Evolutionary conservation across 495 filamentous ascomycete genomes (phyloP), one percentile per base, ranked within the genome.

Genomic region (Podospora fimiseda): DNA sequence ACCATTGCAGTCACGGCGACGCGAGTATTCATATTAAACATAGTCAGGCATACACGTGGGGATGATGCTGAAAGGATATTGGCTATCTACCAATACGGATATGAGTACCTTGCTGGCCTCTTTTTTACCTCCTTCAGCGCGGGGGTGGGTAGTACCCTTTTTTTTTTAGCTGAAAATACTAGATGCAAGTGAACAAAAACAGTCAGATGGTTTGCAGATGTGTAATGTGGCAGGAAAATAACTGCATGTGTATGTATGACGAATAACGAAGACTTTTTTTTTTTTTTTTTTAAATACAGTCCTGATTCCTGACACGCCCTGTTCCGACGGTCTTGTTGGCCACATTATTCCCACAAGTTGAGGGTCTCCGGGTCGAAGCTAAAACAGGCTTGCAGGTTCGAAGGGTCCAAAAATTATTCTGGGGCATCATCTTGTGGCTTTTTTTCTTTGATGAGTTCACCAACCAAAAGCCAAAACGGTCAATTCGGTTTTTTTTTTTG

Each of bases 1-100:
- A 45, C 21, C 23, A 20, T 43, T 16, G 19, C n/a, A 20, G 22
- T 22, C 18, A 16, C 22, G 9, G 45, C 16, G 16, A 33, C 41
- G 36, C 20, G 49, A 20, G 16, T 22, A 51, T 43, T 19, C 22
- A 16, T 37, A 21, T 11, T 40, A 4, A 44, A 44, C 11, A 8
- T 5, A 19, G 14, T n/a, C 7, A 16, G 24, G 23, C 18, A 47
- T 53, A 64, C 63, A 68, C 61, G 65, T 68, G 65, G 65, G 57
- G 50, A 53, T 11, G 20, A 59, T 64, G 47, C 59, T 56, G 9
- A 21, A 54, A 21, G 50, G 43, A 61, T 55, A 68, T 68, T 66
- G 65, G 65, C 50, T 53, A 37, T 16, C 33, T n/a, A 37, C n/a
- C 33, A 37, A 37, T 8, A 14, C 11, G 40, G 11, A n/a, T n/a